Conservation (phyloP, 176 grass and related monocot species). For the Lolium perenne region DNA sequence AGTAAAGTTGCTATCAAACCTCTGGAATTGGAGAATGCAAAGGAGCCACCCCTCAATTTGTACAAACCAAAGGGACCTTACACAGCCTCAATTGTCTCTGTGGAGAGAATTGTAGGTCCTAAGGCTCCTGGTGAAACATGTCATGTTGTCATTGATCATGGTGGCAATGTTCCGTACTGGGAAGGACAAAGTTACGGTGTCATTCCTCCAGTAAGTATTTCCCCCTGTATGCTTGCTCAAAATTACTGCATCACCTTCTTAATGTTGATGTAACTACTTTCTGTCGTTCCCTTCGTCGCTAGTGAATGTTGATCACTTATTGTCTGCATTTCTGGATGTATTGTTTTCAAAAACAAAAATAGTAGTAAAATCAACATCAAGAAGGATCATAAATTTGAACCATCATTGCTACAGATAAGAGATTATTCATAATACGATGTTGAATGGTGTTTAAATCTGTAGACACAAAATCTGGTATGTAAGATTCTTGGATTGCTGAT, state of each 20-base stretch:
- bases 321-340: background rate
- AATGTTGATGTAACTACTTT: background rate
- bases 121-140: constrained; percentile 91
- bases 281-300: background rate
- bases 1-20: constrained; percentile 69
- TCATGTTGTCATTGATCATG: constrained; percentile 93
- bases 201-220: constrained; percentile 79
- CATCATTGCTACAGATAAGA: background rate
- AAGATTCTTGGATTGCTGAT: background rate
- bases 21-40: constrained; percentile 71
- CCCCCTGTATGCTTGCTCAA: background rate
- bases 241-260: background rate
- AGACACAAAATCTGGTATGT: background rate
- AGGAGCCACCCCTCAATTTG: constrained; percentile 75
- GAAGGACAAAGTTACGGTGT: constrained; percentile 94
- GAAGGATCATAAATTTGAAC: background rate
- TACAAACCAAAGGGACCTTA: constrained; percentile 81
- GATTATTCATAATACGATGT: background rate
- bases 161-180: constrained; percentile 91
- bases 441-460: constrained; percentile 1
- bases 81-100: constrained; percentile 71
- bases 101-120: constrained; percentile 91
- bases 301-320: background rate
- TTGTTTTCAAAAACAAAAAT: background rate
- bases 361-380: background rate